Evolutionary conservation across 78 protist genomes (phyloP), one percentile per base, ranked within the genome.

Genomic region (Chrysochromulina tobinii): DNA sequence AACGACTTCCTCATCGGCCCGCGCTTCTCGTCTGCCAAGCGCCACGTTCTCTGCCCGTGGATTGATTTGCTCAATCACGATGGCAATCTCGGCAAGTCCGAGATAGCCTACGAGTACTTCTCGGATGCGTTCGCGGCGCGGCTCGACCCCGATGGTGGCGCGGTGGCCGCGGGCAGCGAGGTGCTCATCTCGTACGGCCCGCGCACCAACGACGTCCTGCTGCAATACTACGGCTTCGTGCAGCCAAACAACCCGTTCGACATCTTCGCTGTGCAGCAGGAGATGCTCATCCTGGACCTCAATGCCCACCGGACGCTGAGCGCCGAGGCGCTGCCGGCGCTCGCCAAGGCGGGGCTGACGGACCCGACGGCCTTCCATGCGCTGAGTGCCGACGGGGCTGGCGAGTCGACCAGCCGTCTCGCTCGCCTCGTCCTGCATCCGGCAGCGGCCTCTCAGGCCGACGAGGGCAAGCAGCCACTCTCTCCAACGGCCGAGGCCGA

Each of bases 151-250:
- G 25, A 12, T 3, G 81, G 11, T 0, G 21, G 79, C 18, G 23
- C 81, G 54, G 54, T 75, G n/a, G n/a, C 12, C 18, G 3, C 21
- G 84, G 64, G 89, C 66, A 68, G 3, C 25, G 53, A 85, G 53
- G 68, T 85, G 48, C 18, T 54, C 48, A 85, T 85, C 68, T 57
- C 67, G 5, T 85, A 85, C 67, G 89, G 89, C 21, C 21, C 38
- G 68, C 89, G 66, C 68, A 17, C 59, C 67, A 85, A 85, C 89
- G 89, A 85, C 67, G 59, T 57, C 25, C 69, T 85, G 61, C 89
- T 85, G 68, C 89, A 85, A 68, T 61, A 38, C 21, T 55, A 61
- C 53, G 89, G 89, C 51, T 85, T 85, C 23, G 89, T 85, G 18
- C 69, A 85, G 89, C 9, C 38, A 5, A 54, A 54, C 69, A 51